These are phyloP conservation scores for Chrysophaeum taylorii DNA, from an alignment of 352 stramenopile species.

Conservation along the genomic window DNA sequence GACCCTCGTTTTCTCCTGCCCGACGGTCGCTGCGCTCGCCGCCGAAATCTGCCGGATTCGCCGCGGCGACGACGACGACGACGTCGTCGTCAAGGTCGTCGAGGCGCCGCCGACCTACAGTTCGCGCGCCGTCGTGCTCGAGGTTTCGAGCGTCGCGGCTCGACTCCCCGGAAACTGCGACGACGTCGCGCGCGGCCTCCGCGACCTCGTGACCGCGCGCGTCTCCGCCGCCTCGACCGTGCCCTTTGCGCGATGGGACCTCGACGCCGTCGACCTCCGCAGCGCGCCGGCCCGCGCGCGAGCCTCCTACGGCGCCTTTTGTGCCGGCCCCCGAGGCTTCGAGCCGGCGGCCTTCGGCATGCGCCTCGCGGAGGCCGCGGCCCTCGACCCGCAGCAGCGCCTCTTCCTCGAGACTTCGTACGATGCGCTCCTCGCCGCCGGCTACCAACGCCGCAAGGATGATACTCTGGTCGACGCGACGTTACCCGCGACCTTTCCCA, in stretches of 20 bases:
- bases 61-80: background rate
- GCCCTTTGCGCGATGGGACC: background rate
- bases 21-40: background rate
- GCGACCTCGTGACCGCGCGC: background rate
- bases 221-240: background rate
- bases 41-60: background rate
- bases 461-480: no score
- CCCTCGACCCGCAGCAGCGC: constrained; percentile 9
- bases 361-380: background rate
- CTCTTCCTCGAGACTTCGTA: background rate
- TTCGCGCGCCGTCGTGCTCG: background rate
- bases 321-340: background rate
- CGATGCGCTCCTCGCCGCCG: background rate
- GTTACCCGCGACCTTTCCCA: no score
- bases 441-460: no score
- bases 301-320: background rate
- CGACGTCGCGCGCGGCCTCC: background rate
- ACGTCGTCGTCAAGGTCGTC: background rate
- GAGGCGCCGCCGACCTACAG: background rate
- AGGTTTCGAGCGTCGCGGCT: background rate
- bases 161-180: background rate
- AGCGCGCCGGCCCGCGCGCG: background rate
- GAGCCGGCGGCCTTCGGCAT: background rate
- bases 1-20: constrained; percentile 12
- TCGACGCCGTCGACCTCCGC: background rate